phyloP scores from a whole-genome alignment of 1,284 basidiomycete genomes.

The Caloboletus inedulis region DNA sequence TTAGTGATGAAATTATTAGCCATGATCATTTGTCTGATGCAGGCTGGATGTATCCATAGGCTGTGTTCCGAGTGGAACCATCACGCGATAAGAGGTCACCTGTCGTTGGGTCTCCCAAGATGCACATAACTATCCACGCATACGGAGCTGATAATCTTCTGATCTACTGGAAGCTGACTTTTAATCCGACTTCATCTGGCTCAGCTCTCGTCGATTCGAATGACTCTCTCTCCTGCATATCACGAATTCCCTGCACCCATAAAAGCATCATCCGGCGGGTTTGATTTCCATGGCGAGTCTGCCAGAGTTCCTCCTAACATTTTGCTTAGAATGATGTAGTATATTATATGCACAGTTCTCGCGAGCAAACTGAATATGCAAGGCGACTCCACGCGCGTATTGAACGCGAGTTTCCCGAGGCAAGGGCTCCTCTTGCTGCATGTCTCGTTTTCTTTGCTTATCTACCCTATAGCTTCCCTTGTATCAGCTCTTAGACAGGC shows the following conservation, averaged over 20 bases:
- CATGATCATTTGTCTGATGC: neutral
- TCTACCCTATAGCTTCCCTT: conserved; percentile 50
- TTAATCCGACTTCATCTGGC: no score
- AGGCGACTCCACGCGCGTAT: conserved; percentile 63
- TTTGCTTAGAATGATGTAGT: conserved; percentile 37
- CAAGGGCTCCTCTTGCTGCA: conserved; percentile 21
- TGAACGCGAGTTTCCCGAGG: conserved; percentile 69
- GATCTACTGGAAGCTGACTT: no score
- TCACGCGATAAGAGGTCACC: neutral
- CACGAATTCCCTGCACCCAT: conserved; percentile 54
- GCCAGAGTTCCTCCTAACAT: neutral
- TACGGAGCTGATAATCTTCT: no score
- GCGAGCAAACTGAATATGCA: conserved; percentile 48
- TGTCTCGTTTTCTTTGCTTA: neutral
- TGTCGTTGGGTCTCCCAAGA: no score
- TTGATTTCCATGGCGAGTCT: conserved; percentile 64
- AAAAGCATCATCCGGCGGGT: conserved; percentile 46
- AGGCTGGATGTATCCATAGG: neutral
- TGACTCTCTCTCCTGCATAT: conserved; percentile 46
- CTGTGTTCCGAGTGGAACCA: neutral
- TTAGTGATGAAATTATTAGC: neutral
- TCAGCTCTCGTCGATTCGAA: neutral
- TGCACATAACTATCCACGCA: no score
- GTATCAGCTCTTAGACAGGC: conserved; percentile 61
- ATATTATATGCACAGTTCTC: conserved; percentile 56